Base-by-base conservation (phyloP, 805 yeast species). In the Cyberlindnera saturnus region DNA sequence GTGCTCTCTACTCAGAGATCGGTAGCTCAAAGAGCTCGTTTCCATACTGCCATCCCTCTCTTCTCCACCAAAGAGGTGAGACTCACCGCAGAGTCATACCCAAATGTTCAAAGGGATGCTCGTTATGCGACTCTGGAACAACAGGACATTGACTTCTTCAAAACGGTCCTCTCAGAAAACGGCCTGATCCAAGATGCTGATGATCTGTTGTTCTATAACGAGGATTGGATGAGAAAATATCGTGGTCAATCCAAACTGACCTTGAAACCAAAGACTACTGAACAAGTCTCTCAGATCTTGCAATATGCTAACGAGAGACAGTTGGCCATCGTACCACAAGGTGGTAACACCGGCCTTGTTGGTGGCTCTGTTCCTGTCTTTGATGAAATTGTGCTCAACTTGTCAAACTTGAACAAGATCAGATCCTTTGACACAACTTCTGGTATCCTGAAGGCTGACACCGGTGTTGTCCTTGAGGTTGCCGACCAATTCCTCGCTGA, bases 341-440 rank as follows among this genome's bases (percentile, higher is more conserved):
- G 97, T 60, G 98, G 98, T 53, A 90, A 91, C 65, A 91, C 97
- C 1, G 96, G 96, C 23, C 73, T 90, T 37, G 98, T 90, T 34
- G 98, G 97, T 50, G 98, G 97, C 5, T 84, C 96, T 5, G 78
- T 82, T 16, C 96, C 97, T 0, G 82, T 90, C 1, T 90, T 88
- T 63, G 98, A 90, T 63, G 98, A 90, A 65, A 77, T 90, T 39
- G 75, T 90, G 19, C 53, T 90, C 19, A 82, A 88, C 3, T 66
- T 89, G 39, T 66, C 84, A 31, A 75, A 74, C 55, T 55, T 91
- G 70, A 87, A 87, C 71, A 75, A 82, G 58, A 74, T 91, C 41
- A 77, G 96, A 60, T 75, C 86, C 2, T 91, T 90, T 61, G 96
- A 90, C 59, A 61, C 70, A 11, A 82, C 81, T 29, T 80, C 89